Base-by-base conservation (phyloP, 305 asterid species). In the Fraxinus nigra region DNA sequence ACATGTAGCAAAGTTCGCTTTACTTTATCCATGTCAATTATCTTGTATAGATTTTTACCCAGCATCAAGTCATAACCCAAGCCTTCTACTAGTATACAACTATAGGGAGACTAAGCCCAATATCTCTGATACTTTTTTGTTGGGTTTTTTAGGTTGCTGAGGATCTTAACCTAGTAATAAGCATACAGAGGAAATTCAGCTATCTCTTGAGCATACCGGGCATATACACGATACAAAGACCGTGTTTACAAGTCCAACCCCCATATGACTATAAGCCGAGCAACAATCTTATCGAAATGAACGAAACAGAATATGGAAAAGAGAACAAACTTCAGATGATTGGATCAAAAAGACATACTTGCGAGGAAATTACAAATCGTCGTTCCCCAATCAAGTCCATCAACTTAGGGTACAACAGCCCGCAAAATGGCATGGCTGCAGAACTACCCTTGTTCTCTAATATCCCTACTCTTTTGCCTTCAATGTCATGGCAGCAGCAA, bases 201-300 rank as follows among this genome's bases (percentile, higher is more conserved):
- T 90, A 91, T 87, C 88, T 94, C 3, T 93, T 90, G 30, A 90
- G 92, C 90, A 86, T 94, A 70, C 96, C 96, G 1, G 95, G 97
- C 65, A 82, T 89, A 59, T 89, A 88, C 61, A 75, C 90, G 1
- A 78, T 89, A 24, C 97, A 91, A 40, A 89, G 97, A 86, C 97
- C 97, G 3, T 84, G 75, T 75, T 76, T 77, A 69, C 85, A 90
- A 34, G n/a, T 77, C 74, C 91, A 86, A 32, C 83, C 87, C 40
- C 89, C 88, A 3, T 80, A 80, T 30, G 37, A 37, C 30, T 56
- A 83, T 35, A 87, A 86, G 81, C 75, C 78, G 59, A 48, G 20
- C 80, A 85, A 40, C 77, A 82, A 80, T 74, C 76, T 78, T n/a
- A 77, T 85, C 38, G 86, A 86, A 43, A 0, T 86, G 24, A 82